phyloP scores from a whole-genome alignment of 2,329 filamentous ascomycete genomes.

The Alternaria gaisen region DNA sequence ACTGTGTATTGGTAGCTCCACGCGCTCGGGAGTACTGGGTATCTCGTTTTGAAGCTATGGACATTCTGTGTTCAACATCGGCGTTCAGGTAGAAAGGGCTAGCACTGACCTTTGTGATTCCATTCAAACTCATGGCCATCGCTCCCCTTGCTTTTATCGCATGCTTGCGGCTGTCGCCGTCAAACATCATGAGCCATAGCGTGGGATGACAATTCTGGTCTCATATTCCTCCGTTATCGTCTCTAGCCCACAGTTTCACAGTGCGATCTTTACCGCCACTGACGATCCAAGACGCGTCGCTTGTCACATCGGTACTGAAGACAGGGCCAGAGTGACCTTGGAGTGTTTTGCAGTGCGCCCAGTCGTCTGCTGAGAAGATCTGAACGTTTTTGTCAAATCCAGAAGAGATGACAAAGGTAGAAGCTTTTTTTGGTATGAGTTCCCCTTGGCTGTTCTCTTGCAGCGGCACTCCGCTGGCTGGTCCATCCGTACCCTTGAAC shows the following conservation, averaged over 20 bases:
- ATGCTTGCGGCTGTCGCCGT: slow-evolving; percentile 1
- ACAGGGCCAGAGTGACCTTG: slow-evolving; percentile 93
- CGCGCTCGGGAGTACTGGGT: slow-evolving; percentile 21
- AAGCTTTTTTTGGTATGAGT: slow-evolving; percentile 77
- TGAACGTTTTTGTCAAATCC: slow-evolving; percentile 97
- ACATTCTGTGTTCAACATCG: slow-evolving; percentile 22
- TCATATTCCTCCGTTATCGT: slow-evolving; percentile 57
- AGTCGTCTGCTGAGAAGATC: slow-evolving; percentile 95
- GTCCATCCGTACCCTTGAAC: slow-evolving; percentile 88
- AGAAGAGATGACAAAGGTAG: slow-evolving; percentile 88
- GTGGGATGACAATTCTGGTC: not conserved
- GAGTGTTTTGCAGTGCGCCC: slow-evolving; percentile 86
- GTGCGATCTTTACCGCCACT: slow-evolving; percentile 94
- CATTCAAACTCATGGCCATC: slow-evolving; percentile 13
- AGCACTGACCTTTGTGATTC: slow-evolving; percentile 23
- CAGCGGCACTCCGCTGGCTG: slow-evolving; percentile 68
- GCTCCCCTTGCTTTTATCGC: slow-evolving; percentile 1
- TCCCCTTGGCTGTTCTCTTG: slow-evolving; percentile 71
- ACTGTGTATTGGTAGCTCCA: slow-evolving; percentile 20
- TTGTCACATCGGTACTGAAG: slow-evolving; percentile 86
- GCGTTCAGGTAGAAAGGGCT: slow-evolving; percentile 13
- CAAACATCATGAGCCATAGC: not conserved
- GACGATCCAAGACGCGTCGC: slow-evolving; percentile 89
- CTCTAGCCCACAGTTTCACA: slow-evolving; percentile 94
- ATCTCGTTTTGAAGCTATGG: slow-evolving; percentile 28